A percentile compares a stretch with the other conserved stretches of the same genome.
These are phyloP conservation scores for Hyphodiscus sp. DNA, from an alignment of 2,329 filamentous ascomycete species.

Conservation along the genomic window DNA sequence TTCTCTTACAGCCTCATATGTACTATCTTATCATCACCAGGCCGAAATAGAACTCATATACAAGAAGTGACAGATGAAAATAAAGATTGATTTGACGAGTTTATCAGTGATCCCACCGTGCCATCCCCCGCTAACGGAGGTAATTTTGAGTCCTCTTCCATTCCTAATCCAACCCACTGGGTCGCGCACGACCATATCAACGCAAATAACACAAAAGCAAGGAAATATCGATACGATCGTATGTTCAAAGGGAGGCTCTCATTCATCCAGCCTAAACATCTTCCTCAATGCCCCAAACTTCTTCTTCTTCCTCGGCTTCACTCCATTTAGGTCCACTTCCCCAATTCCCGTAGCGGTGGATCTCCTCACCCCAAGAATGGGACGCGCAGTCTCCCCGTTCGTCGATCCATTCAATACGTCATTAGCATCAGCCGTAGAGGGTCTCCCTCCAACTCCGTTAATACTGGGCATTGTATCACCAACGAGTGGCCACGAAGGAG, in stretches of 20 bases:
- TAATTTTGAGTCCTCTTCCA: too few relatives aligned
- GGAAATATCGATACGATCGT: background rate
- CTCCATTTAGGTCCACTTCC: constrained; percentile 13
- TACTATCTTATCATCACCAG: too few relatives aligned
- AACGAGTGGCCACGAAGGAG: constrained; percentile 43
- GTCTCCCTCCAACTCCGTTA: constrained; percentile 29
- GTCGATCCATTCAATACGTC: constrained; percentile 9
- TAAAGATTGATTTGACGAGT: too few relatives aligned
- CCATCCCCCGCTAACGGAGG: too few relatives aligned
- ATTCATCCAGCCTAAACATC: constrained; percentile 56
- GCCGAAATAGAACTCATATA: too few relatives aligned
- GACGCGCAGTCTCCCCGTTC: constrained; percentile 3
- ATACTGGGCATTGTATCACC: constrained; percentile 29
- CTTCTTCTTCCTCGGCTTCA: constrained; percentile 47
- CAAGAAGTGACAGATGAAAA: too few relatives aligned
- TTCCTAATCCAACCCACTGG: too few relatives aligned
- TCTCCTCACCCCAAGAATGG: constrained; percentile 18
- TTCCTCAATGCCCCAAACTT: constrained; percentile 61
- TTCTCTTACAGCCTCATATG: too few relatives aligned
- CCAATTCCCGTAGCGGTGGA: constrained; percentile 23
- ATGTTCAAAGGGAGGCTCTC: constrained; percentile 1
- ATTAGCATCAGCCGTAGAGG: constrained; percentile 16
- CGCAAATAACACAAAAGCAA: background rate
- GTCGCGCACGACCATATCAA: background rate
- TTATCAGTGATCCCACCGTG: too few relatives aligned